Base-by-base conservation (phyloP, 768 basidiomycete species). In the Strobilomyces echinocephalus region DNA sequence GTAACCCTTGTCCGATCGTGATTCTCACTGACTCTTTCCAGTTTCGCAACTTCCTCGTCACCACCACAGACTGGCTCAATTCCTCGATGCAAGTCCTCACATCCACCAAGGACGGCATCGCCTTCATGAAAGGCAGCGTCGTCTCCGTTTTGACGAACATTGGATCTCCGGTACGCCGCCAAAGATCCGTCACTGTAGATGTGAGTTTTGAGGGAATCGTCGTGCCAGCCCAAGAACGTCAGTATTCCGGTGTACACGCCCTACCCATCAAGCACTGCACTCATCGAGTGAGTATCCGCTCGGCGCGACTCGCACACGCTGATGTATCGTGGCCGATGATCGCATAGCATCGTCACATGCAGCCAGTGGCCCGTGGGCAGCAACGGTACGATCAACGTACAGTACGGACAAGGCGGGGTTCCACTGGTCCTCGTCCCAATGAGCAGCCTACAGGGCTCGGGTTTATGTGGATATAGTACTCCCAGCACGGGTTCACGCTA, bases 41-140 rank as follows among this genome's bases (percentile, higher is more conserved):
- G 82, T 70, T 88, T 59, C 83, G 87, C 48, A 88, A 82, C 64
- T 84, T 78, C 65, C 71, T 88, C 31, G 74, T 80, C n/a, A 81
- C 79, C 31, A 63, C 52, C 34, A 71, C 72, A 1, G 63, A 65
- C 54, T 88, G 85, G 85, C 63, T 76, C 5, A 73, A 74, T 39
- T 74, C 80, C 54, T 68, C 73, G 35, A 75, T 78, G 28, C 63
- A 81, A 52, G 75, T 88, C 15, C 67, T 88, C 21, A 74, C 79
- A 7, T 62, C 73, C 15, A 78, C 77, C 38, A 61, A 72, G 10
- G 66, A 79, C 54, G 80, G 81, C 28, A 68, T 89, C n/a, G 83
- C 79, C 16, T 69, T 89, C 55, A 76, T 79, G 71, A 88, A 87
- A 61, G 86, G 85, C 12, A 62, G 73, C 18, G 77, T 87, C 10